A percentile compares a stretch with the other conserved stretches of the same genome.
Evolutionary conservation across 2,329 filamentous ascomycete genomes (phyloP).

Genomic region (Diaporthe amygdali): DNA sequence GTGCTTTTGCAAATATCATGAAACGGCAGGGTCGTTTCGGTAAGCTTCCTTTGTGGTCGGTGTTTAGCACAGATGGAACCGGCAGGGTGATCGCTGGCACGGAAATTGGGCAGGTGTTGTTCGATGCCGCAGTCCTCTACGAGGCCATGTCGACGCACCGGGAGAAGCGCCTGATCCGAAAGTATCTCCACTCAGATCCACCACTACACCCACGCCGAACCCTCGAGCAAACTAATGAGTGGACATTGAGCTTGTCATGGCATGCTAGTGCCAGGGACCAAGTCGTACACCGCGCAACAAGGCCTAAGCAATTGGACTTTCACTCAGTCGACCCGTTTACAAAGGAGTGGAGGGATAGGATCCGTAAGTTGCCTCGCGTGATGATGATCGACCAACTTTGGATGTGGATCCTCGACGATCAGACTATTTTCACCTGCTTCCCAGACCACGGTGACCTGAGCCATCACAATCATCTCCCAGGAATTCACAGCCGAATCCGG

Average conservation of each 20-base stretch:
- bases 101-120: constrained; percentile 34
- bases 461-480: constrained; percentile 42
- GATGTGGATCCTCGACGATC: constrained; percentile 38
- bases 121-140: constrained; percentile 39
- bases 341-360: constrained; percentile 28
- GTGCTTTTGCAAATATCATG: constrained; percentile 25
- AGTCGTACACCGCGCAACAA: constrained; percentile 46
- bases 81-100: constrained; percentile 20
- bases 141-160: constrained; percentile 42
- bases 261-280: constrained; percentile 46
- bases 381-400: constrained; percentile 41
- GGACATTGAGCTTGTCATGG: constrained; percentile 37
- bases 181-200: constrained; percentile 38
- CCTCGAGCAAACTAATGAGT: constrained; percentile 51
- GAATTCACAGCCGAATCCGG: constrained; percentile 46
- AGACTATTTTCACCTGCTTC: constrained; percentile 36
- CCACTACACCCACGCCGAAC: constrained; percentile 50
- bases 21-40: constrained; percentile 21
- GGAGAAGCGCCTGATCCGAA: constrained; percentile 39
- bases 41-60: neutral
- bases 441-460: constrained; percentile 48
- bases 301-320: constrained; percentile 27
- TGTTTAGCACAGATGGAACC: constrained; percentile 15
- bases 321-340: constrained; percentile 27
- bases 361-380: constrained; percentile 32